phyloP scores from a whole-genome alignment of 2,329 filamentous ascomycete genomes.

The Paecilomyces sp. region DNA sequence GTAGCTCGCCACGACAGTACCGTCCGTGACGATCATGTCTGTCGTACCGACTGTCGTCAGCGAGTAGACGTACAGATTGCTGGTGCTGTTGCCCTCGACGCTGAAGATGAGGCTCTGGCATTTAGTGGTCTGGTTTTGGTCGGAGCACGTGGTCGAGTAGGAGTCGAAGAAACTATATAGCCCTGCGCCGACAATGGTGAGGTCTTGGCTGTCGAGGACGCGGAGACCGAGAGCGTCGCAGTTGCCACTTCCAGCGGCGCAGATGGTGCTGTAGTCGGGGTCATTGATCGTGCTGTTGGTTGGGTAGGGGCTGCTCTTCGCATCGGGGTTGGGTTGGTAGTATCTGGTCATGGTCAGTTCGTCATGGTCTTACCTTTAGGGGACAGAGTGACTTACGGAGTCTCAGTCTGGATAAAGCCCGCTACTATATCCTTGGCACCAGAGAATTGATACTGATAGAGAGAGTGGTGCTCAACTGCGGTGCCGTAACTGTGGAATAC shows the following conservation, averaged over 20 bases:
- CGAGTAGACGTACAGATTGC: slow-evolving; percentile 38
- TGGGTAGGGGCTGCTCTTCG: slow-evolving; percentile 23
- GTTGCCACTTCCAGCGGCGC: slow-evolving; percentile 23
- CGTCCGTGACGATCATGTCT: slow-evolving; percentile 41
- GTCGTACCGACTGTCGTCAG: slow-evolving; percentile 41
- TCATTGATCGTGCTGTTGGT: slow-evolving; percentile 23
- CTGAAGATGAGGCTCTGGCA: slow-evolving; percentile 47
- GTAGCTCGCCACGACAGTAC: slow-evolving; percentile 34
- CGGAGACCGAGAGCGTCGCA: slow-evolving; percentile 44
- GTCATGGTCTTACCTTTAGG: background rate
- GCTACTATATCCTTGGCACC: slow-evolving; percentile 24
- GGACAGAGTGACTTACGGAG: slow-evolving; percentile 19
- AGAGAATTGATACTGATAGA: slow-evolving; percentile 44
- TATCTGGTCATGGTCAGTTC: slow-evolving; percentile 14
- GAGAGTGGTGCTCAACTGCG: slow-evolving; percentile 39
- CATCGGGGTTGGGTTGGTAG: slow-evolving; percentile 31
- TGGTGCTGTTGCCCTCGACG: slow-evolving; percentile 31
- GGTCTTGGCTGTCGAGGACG: slow-evolving; percentile 36
- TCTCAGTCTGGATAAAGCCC: slow-evolving; percentile 33
- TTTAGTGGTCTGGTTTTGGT: slow-evolving; percentile 27
- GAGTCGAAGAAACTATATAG: slow-evolving; percentile 51
- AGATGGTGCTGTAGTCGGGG: slow-evolving; percentile 24
- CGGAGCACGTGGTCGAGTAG: slow-evolving; percentile 40
- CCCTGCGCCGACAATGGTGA: slow-evolving; percentile 46
- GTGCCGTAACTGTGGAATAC: slow-evolving; percentile 30